Base-by-base conservation (phyloP, 2,329 filamentous ascomycete genomes). In the Fusarium dlaminii region DNA sequence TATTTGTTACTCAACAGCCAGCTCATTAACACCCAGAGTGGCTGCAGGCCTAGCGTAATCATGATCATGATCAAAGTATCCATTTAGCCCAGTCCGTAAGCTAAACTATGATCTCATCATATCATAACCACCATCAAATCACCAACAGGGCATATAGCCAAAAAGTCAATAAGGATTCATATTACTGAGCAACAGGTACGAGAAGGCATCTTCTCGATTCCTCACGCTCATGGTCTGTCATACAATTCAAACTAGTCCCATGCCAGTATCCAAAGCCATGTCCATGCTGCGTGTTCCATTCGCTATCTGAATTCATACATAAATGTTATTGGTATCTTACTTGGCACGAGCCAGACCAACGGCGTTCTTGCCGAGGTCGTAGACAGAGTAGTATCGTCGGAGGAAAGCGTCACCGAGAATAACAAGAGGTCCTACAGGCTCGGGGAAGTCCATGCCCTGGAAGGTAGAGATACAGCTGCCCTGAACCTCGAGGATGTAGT, bases 391-490 rank as follows among this genome's bases (percentile, higher is more conserved):
- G 89, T 92, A 97, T 82, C 89, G 93, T 84, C 94, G 91, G 81
- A 93, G 87, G 89, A 93, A 93, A 55, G 91, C 93, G 83, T 98
- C 95, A 80, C 96, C 96, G 32, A 99, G 91, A 75, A 99, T 99
- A 72, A 94, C 95, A 75, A 99, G 90, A 77, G 96, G 96, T 52
- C 96, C 96, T 68, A 93, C 92, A 43, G 95, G 95, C 81, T 92
- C 93, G 65, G 95, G 93, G 86, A 94, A 91, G 83, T 95, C 96
- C 92, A 98, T 97, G 79, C 95, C 95, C 91, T 97, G 97, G 87
- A 99, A 98, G 78, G 94, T 93, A 72, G 95, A 98, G 84, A 99
- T 98, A 85, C 96, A 99, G 82, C 92, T 96, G 78, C 96, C 96
- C 81, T 95, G 93, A 48, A 98, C 91, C 85, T 99, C 95, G 45